Conservation (phyloP, 306 rosid genomes). For the Quercus rubra region DNA sequence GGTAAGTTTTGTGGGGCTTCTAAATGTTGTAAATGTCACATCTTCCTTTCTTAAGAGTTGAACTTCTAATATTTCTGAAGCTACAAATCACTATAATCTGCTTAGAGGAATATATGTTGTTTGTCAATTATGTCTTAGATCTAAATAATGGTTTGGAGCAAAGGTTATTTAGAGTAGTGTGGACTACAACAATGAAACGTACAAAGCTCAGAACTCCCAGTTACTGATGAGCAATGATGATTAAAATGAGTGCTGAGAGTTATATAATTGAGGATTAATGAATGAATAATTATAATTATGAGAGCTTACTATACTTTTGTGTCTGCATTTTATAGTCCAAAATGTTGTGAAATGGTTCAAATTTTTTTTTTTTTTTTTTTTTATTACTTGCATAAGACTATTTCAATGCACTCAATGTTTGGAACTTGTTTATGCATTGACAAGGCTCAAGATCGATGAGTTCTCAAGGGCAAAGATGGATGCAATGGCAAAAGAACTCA, state of each 20-base stretch:
- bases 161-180: no score
- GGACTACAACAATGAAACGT: no score
- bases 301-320: no score
- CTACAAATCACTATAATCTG: not conserved
- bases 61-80: not conserved
- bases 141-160: not conserved
- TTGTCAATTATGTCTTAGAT: not conserved
- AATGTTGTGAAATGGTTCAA: not conserved
- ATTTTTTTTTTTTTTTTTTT: not conserved
- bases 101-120: not conserved
- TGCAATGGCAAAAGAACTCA: conserved; percentile 70
- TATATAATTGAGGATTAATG: no score
- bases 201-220: no score
- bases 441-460: conserved; percentile 72
- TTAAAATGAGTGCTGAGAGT: no score
- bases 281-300: no score
- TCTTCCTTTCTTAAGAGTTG: not conserved
- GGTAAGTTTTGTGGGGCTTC: conserved; percentile 31
- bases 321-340: not conserved
- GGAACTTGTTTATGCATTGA: conserved; percentile 11
- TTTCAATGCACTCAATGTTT: not conserved
- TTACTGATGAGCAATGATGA: no score
- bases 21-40: not conserved
- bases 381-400: not conserved
- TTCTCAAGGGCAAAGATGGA: conserved; percentile 84